Conservation (phyloP, 768 basidiomycete genomes). For the Kwoniella sp. region DNA sequence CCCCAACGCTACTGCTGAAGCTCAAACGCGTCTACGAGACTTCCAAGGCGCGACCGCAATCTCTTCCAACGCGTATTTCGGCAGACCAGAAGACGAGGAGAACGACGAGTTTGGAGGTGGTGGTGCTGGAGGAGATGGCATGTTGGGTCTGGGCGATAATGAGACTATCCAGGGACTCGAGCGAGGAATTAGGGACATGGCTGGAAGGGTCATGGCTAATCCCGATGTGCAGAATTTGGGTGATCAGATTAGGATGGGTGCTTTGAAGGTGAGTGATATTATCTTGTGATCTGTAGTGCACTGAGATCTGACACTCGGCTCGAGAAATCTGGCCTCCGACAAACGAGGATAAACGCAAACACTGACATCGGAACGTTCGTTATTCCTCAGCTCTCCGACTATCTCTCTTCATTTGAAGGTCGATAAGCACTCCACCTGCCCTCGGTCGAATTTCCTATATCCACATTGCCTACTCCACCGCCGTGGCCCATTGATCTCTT, state of each 20-base stretch:
- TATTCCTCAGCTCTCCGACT: constrained; percentile 48
- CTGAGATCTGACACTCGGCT: too few species aligned
- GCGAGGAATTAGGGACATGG: constrained; percentile 54
- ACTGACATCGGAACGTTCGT: too few species aligned
- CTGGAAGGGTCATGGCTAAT: constrained; percentile 53
- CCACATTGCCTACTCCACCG: too few species aligned
- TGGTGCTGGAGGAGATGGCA: constrained; percentile 41
- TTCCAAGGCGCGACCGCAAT: constrained; percentile 93
- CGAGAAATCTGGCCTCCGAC: too few species aligned
- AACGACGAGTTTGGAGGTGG: constrained; percentile 64
- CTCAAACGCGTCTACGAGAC: constrained; percentile 73
- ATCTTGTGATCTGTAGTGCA: too few species aligned
- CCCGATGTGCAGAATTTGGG: constrained; percentile 55
- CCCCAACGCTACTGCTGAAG: constrained; percentile 68
- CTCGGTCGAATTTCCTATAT: too few species aligned
- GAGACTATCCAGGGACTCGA: constrained; percentile 52
- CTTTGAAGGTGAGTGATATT: constrained; percentile 54
- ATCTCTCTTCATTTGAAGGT: constrained; percentile 42
- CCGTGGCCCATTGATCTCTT: too few species aligned
- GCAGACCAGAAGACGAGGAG: constrained; percentile 70
- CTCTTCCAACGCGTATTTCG: constrained; percentile 95
- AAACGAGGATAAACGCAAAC: too few species aligned
- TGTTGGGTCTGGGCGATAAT: constrained; percentile 48
- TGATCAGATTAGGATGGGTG: constrained; percentile 51
- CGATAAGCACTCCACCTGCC: constrained; percentile 12